Evolutionary conservation across 306 rosid genomes (phyloP), one percentile per base, ranked within the genome.

Genomic region (Vachellia collinsii): DNA sequence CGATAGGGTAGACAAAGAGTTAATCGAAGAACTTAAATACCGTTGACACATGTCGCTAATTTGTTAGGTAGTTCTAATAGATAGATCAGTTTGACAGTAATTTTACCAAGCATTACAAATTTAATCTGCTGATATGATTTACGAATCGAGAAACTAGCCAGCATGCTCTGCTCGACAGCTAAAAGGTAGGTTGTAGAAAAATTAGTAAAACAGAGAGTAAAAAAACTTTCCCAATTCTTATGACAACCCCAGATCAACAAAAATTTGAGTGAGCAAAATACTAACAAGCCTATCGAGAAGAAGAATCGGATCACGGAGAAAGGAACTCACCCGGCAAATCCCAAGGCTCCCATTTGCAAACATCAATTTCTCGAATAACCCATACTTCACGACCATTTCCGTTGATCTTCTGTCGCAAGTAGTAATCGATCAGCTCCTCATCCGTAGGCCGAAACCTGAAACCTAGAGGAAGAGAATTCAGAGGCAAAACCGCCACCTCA

Each of bases 261-360:
- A 56, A 58, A 14, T n/a, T 6, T 3, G 47, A n/a, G 12, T 22
- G 3, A 5, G 53, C 6, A 17, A 72, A 11, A 64, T 19, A 48
- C 3, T n/a, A 17, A 19, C 13, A 43, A 0, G 19, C 8, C 38
- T 66, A 19, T 17, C 12, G 2, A 63, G 63, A 41, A 20, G 36
- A 51, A 74, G n/a, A 19, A 20, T 41, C 39, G 68, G 44, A 51
- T 20, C 3, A 8, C 13, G 1, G 0, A 1, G 5, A 12, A 61
- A 6, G 0, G 16, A 16, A 23, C 53, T 23, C 87, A 96, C 99
- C 94, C 72, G 99, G 99, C 44, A 96, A 86, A 70, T 96, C 99
- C 99, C 99, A 96, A 16, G 99, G 99, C 82, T 96, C 99, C 86
- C 87, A 86, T 88, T 91, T 96, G 80, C 99, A 96, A 42, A 96